Evolutionary conservation across 208 protist genomes (phyloP).

Genomic region (Leishmania aethiopica): DNA sequence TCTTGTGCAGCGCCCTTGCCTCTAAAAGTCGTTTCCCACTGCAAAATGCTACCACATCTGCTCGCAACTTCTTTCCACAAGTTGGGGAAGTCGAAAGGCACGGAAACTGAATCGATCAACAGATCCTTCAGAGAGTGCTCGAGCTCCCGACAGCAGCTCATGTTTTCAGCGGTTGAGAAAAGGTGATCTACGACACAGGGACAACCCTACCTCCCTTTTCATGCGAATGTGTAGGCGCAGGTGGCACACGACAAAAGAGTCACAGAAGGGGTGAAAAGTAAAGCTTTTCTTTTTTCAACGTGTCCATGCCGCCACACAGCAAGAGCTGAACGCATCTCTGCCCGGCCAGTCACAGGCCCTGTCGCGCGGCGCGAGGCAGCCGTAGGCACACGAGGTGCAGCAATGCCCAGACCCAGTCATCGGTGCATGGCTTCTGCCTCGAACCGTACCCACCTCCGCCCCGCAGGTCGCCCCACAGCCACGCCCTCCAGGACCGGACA

Average conservation of each 20-base stretch:
- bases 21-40: conserved; percentile 23
- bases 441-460: background rate
- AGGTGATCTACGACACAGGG: background rate
- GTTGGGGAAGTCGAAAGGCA: conserved; percentile 32
- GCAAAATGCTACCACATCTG: conserved; percentile 37
- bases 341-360: background rate
- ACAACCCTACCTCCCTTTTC: background rate
- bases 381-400: background rate
- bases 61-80: conserved; percentile 39
- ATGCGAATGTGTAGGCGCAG: too few relatives aligned
- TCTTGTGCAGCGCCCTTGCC: conserved; percentile 23
- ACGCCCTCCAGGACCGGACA: background rate
- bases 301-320: background rate
- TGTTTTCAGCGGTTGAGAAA: background rate
- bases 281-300: background rate
- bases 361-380: background rate
- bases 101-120: conserved; percentile 32
- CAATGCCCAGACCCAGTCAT: background rate
- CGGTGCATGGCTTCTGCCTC: background rate
- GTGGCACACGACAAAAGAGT: background rate
- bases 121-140: conserved; percentile 30
- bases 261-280: background rate
- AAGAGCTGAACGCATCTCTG: background rate
- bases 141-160: conserved; percentile 26
- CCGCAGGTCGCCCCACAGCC: background rate